phyloP scores from a whole-genome alignment of 306 rosid genomes.

The Acacia acuminata region DNA sequence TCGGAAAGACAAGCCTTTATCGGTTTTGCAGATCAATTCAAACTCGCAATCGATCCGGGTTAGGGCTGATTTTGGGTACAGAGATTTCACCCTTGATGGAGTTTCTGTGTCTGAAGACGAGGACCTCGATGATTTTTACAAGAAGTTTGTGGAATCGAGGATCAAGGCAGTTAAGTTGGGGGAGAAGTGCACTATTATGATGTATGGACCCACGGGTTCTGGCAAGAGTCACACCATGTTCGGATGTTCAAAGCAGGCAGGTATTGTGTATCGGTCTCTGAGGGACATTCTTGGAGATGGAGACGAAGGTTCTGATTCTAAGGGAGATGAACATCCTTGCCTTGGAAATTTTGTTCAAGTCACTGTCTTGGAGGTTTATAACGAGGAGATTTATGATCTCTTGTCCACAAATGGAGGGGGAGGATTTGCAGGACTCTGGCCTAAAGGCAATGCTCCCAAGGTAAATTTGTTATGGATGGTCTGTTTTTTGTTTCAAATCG shows the following conservation, averaged over 20 bases:
- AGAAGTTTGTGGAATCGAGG: constrained; percentile 79
- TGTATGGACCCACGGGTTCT: constrained; percentile 98
- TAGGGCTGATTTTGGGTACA: constrained; percentile 88
- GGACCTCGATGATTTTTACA: constrained; percentile 66
- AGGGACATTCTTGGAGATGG: constrained; percentile 84
- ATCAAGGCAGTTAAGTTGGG: constrained; percentile 75
- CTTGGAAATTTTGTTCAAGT: constrained; percentile 87
- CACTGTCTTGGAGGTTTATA: constrained; percentile 90
- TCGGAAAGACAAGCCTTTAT: constrained; percentile 66
- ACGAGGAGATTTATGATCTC: constrained; percentile 94
- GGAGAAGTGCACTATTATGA: constrained; percentile 93
- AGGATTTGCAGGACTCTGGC: constrained; percentile 83
- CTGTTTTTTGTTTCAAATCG: neutral
- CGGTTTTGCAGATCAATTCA: constrained; percentile 62
- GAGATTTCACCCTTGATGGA: constrained; percentile 94
- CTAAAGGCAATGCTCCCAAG: constrained; percentile 81
- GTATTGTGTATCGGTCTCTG: constrained; percentile 84
- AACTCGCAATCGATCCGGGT: constrained; percentile 62
- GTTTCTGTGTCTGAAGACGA: constrained; percentile 87
- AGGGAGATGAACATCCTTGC: constrained; percentile 36
- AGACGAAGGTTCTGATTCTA: constrained; percentile 39
- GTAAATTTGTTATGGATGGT: constrained; percentile 41
- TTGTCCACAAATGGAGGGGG: constrained; percentile 71
- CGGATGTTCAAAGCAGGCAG: constrained; percentile 83
- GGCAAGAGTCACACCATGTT: constrained; percentile 99